Percentiles rank a stretch among this genome's conserved stretches.
Conservation (phyloP, 805 yeast genomes). For the Zygosaccharomyces lentus region DNA sequence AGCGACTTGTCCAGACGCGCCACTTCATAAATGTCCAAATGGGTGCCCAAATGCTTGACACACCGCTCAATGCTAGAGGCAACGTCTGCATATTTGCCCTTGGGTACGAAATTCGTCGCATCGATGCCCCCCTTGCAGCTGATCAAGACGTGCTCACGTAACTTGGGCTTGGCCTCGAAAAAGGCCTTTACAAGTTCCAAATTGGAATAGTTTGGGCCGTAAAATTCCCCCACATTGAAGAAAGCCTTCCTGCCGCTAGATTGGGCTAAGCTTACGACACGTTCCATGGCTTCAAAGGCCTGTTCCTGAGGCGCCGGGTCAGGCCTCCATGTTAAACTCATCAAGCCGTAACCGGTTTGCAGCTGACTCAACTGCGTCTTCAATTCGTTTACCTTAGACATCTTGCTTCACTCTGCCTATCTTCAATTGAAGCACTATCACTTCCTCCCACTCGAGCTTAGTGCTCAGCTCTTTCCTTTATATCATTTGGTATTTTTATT, state of each 20-base stretch:
- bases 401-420: not conserved
- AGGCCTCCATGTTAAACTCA: conserved; percentile 74
- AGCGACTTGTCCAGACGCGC: conserved; percentile 59
- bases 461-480: no score
- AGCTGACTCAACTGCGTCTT: conserved; percentile 16
- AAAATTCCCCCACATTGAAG: conserved; percentile 54
- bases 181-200: conserved; percentile 55
- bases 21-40: conserved; percentile 58
- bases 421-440: no score
- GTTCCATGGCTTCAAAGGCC: conserved; percentile 51
- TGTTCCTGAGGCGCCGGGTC: conserved; percentile 49
- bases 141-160: conserved; percentile 51
- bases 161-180: conserved; percentile 41
- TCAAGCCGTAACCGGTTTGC: conserved; percentile 64
- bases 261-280: conserved; percentile 43
- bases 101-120: conserved; percentile 41
- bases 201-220: conserved; percentile 50
- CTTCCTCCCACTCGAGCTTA: no score
- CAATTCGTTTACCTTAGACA: conserved; percentile 11
- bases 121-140: conserved; percentile 65
- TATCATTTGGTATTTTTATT: no score
- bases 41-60: conserved; percentile 42
- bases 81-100: conserved; percentile 47
- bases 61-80: conserved; percentile 44
- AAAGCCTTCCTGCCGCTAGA: conserved; percentile 38